Conservation (phyloP, 2,329 filamentous ascomycete species). For the Neonectria hederae region DNA sequence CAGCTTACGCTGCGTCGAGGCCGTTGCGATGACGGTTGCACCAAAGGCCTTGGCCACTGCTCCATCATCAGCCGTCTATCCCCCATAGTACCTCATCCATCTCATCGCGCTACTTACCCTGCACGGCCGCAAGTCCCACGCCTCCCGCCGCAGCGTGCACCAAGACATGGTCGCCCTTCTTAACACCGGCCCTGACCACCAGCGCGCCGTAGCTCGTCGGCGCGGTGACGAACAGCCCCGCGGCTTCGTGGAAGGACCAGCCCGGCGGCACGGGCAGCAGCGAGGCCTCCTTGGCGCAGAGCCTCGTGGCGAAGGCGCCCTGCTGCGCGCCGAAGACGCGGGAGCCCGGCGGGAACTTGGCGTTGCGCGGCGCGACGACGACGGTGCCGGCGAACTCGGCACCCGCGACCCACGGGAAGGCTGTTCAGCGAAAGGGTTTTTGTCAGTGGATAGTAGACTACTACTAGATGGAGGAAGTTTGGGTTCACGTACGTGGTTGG, state of each 20-base stretch:
- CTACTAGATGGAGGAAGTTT: not conserved
- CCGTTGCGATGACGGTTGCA: constrained; percentile 92
- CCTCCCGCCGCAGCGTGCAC: constrained; percentile 93
- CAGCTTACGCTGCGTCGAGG: constrained; percentile 81
- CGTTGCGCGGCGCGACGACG: constrained; percentile 68
- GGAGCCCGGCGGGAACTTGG: constrained; percentile 79
- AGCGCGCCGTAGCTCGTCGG: constrained; percentile 89
- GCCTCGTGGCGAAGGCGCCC: constrained; percentile 84
- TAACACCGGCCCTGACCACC: constrained; percentile 79
- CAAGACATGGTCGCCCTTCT: constrained; percentile 84
- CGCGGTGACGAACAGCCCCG: constrained; percentile 90
- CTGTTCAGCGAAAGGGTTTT: constrained; percentile 42
- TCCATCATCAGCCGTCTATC: constrained; percentile 2
- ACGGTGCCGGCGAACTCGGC: constrained; percentile 87
- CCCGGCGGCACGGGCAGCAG: constrained; percentile 80
- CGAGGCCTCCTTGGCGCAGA: constrained; percentile 71
- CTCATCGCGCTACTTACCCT: constrained; percentile 66
- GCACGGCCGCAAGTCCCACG: constrained; percentile 89
- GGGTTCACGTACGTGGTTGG: constrained; percentile 69
- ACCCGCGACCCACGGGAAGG: constrained; percentile 88
- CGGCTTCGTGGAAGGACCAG: constrained; percentile 86
- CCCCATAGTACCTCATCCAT: not conserved
- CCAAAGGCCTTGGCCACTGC: constrained; percentile 87
- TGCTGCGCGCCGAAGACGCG: constrained; percentile 88
- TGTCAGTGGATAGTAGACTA: not conserved